Evolutionary conservation across 169 alveolate species (phyloP).

Genomic region (Plasmodium malariae): DNA sequence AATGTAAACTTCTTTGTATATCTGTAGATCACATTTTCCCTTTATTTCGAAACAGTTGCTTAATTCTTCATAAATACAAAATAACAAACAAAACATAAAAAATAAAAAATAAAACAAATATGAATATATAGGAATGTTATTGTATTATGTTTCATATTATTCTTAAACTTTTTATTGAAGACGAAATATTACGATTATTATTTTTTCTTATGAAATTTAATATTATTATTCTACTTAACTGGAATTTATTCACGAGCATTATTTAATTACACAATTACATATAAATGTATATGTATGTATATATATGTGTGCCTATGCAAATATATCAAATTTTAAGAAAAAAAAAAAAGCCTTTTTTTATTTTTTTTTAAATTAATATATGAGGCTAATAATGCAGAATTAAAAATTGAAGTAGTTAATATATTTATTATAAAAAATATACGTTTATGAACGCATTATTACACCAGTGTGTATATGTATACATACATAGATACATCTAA

Average conservation of each 20-base stretch:
- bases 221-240: background rate
- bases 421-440: no score
- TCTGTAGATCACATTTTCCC: no score
- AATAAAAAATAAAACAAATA: no score
- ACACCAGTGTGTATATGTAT: background rate
- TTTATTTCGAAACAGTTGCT: background rate
- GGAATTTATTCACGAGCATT: background rate
- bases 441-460: background rate
- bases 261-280: background rate
- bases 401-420: background rate
- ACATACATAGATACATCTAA: background rate
- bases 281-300: background rate
- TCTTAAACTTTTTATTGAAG: background rate
- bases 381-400: background rate
- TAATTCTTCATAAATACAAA: background rate
- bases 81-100: background rate
- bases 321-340: no score
- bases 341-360: background rate
- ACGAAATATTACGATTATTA: background rate
- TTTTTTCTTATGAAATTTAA: no score
- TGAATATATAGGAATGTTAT: no score
- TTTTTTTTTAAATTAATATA: slow-evolving; percentile 33
- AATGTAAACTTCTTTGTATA: no score
- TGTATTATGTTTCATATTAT: no score
- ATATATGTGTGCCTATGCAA: background rate